Evolutionary conservation across 305 asterid species (phyloP).

Genomic region (Solanum aculeatissimum): DNA sequence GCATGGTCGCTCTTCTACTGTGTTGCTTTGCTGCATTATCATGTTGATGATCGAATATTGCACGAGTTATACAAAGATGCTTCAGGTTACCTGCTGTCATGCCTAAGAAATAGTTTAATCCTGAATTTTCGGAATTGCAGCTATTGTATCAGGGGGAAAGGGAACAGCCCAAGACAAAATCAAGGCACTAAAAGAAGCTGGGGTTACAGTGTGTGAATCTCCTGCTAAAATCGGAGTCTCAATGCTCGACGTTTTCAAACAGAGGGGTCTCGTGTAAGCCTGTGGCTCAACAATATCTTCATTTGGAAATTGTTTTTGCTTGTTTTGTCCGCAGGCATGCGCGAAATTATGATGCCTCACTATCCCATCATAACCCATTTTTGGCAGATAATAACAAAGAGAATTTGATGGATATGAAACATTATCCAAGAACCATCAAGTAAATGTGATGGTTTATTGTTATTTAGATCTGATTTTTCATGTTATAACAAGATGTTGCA

Average conservation of each 20-base stretch:
- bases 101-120: neutral
- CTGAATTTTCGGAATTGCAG: slow-evolving; percentile 30
- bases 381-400: neutral
- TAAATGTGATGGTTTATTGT: neutral
- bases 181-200: slow-evolving; percentile 73
- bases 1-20: neutral
- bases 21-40: neutral
- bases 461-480: neutral
- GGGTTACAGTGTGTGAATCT: slow-evolving; percentile 85
- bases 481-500: neutral
- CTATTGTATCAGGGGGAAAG: slow-evolving; percentile 94
- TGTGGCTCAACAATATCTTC: neutral
- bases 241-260: slow-evolving; percentile 86
- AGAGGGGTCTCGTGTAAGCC: slow-evolving; percentile 71
- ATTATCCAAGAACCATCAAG: neutral
- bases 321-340: neutral
- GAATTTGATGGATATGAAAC: neutral
- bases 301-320: neutral
- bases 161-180: slow-evolving; percentile 98
- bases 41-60: neutral
- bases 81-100: neutral
- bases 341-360: neutral
- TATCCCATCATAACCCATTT: neutral
- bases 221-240: slow-evolving; percentile 92
- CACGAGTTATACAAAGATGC: neutral